Base-by-base conservation (phyloP, 1,284 basidiomycete genomes). In the Pyrrhoderma lamaoense region DNA sequence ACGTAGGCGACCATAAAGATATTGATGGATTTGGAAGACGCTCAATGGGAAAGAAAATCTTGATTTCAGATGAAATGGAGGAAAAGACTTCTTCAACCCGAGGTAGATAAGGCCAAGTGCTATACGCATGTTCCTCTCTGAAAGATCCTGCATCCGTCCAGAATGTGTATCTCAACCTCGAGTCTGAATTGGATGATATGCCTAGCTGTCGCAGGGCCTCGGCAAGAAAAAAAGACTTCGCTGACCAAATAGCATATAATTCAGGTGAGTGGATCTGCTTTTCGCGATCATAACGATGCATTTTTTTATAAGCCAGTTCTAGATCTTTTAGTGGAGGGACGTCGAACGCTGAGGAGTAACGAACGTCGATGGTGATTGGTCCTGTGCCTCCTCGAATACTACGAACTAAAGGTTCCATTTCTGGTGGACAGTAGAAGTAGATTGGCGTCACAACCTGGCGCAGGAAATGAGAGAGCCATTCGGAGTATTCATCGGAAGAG, bases 91-190 rank as follows among this genome's bases (percentile, higher is more conserved):
- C 60, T 14, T 69, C 60, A 1, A 77, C 65, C 18, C 72, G 62
- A 9, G 39, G 51, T 3, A 64, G 58, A 55, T 72, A 67, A 1
- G 77, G 77, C 77, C 77, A 79, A 11, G 31, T 47, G 1, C 47
- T 53, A 56, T 71, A 78, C 18, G 52, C 47, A 61, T 77, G 73
- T 1, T 62, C 54, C 9, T 58, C 51, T 16, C 75, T 61, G 58
- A 79, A 75, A 51, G 73, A 72, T 2, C 73, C 75, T 5, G 75
- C 74, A 56, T 79, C 76, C 22, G 64, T 69, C 77, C 76, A 79
- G 53, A 79, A 79, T 1, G 68, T 72, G 58, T 74, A 76, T 21
- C 73, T 69, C 50, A 58, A n/a, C 52, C 47, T 63, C 58, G 27
- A 11, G 27, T 31, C 27, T 31, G 27, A 31, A 11, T 31, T 31